Percentiles rank a stretch among this genome's conserved stretches.
phyloP scores from a whole-genome alignment of 164 flowering plant species.

The Chimonanthus praecox region DNA sequence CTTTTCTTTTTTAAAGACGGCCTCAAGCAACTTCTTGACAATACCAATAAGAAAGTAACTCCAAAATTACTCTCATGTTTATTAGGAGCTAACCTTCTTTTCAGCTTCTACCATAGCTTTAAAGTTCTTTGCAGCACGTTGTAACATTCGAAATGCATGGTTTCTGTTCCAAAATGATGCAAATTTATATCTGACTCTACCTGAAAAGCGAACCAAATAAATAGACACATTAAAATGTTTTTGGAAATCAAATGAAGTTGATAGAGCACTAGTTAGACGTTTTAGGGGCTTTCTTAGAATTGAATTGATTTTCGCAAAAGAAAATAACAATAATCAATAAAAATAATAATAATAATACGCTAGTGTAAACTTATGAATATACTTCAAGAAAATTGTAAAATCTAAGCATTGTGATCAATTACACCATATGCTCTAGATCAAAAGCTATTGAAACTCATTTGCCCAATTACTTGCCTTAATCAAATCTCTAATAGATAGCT shows the following conservation, averaged over 20 bases:
- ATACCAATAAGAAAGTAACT: not conserved
- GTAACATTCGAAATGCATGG: slow-evolving; percentile 74
- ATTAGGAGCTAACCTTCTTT: slow-evolving; percentile 58
- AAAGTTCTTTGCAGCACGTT: slow-evolving; percentile 68
- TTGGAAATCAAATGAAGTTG: not conserved
- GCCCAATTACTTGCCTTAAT: too few species aligned
- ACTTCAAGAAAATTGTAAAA: too few species aligned
- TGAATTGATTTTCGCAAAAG: not conserved
- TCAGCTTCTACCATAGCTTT: slow-evolving; percentile 74
- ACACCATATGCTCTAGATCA: too few species aligned
- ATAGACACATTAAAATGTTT: slow-evolving; percentile 3
- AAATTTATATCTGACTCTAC: slow-evolving; percentile 95
- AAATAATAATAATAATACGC: too few species aligned
- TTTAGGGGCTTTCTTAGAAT: not conserved
- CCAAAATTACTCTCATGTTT: not conserved
- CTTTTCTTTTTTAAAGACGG: too few species aligned
- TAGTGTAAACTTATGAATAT: too few species aligned
- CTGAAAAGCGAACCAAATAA: slow-evolving; percentile 34
- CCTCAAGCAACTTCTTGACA: not conserved
- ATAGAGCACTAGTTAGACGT: not conserved
- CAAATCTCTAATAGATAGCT: too few species aligned
- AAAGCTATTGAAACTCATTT: too few species aligned
- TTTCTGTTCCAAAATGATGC: slow-evolving; percentile 99
- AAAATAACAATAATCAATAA: too few species aligned
- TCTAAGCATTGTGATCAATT: too few species aligned